These are phyloP conservation scores for Wickerhamomyces bisporus DNA, from an alignment of 805 yeast genomes.

Conservation along the genomic window DNA sequence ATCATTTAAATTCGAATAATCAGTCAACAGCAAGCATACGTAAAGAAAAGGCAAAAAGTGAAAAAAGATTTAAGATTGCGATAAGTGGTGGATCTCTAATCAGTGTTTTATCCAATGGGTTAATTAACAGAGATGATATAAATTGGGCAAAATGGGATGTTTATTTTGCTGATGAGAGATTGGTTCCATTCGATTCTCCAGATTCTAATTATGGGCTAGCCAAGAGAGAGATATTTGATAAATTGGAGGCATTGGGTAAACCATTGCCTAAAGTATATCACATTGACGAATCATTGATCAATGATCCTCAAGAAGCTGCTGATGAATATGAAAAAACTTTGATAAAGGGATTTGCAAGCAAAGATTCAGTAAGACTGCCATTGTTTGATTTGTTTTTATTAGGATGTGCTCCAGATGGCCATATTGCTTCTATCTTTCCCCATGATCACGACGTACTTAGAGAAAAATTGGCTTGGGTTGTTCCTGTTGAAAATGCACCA, in stretches of 20 bases:
- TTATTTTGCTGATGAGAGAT: constrained; percentile 92
- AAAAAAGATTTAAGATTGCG: constrained; percentile 81
- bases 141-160: constrained; percentile 95
- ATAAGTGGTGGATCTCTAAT: constrained; percentile 90
- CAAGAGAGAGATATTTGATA: constrained; percentile 74
- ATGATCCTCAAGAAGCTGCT: constrained; percentile 89
- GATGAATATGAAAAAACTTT: constrained; percentile 85
- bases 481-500: constrained; percentile 90
- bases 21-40: constrained; percentile 10
- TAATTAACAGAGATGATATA: constrained; percentile 67
- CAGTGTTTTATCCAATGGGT: constrained; percentile 80
- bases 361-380: constrained; percentile 93
- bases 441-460: constrained; percentile 76
- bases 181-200: constrained; percentile 78
- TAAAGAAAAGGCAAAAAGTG: constrained; percentile 11
- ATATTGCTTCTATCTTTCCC: constrained; percentile 94
- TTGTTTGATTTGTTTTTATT: constrained; percentile 85
- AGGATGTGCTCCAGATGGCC: constrained; percentile 99
- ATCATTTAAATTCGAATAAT: too few species aligned
- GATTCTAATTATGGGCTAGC: constrained; percentile 91
- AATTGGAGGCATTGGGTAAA: constrained; percentile 32
- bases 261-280: constrained; percentile 72
- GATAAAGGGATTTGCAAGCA: constrained; percentile 88
- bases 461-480: constrained; percentile 92
- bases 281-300: constrained; percentile 69